A percentile compares a stretch with the other conserved stretches of the same genome.
phyloP scores from a whole-genome alignment of 495 filamentous ascomycete species.

The Friedmanniomyces simplex region DNA sequence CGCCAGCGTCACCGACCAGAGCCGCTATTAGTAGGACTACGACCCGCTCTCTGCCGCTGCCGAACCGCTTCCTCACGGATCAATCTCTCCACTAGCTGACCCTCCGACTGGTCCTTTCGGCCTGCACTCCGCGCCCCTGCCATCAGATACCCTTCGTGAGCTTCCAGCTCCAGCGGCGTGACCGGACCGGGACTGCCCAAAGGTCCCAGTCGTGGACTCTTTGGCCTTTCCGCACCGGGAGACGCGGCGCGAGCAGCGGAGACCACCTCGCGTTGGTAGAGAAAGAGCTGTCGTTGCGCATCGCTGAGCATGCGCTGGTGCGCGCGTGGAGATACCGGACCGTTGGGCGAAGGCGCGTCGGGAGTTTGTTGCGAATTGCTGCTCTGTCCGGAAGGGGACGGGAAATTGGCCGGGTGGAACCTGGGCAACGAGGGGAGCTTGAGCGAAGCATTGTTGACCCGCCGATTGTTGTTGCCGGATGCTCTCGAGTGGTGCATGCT shows the following conservation, averaged over 20 bases:
- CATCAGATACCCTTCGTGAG: constrained; percentile 27
- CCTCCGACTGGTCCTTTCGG: background rate
- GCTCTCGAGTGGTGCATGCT: constrained; percentile 1
- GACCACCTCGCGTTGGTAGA: constrained; percentile 31
- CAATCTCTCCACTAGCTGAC: constrained; percentile 27
- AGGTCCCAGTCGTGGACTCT: constrained; percentile 29
- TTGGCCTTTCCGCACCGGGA: constrained; percentile 18
- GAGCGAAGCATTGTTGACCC: constrained; percentile 17
- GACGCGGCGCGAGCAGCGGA: constrained; percentile 6
- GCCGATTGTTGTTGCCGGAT: constrained; percentile 6
- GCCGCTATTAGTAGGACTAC: background rate
- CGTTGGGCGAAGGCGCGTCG: constrained; percentile 18
- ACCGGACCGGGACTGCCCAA: constrained; percentile 32
- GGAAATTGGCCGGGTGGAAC: constrained; percentile 35
- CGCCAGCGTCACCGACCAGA: background rate
- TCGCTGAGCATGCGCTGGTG: constrained; percentile 28
- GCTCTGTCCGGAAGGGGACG: constrained; percentile 22
- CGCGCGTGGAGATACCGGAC: constrained; percentile 26
- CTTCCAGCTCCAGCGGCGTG: constrained; percentile 32
- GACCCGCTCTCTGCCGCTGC: background rate
- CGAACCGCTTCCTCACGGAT: constrained; percentile 27
- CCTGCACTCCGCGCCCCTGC: constrained; percentile 14
- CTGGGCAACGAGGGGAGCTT: constrained; percentile 32
- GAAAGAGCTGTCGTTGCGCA: constrained; percentile 30
- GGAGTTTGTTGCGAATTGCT: constrained; percentile 25